Evolutionary conservation across 2,329 filamentous ascomycete species (phyloP).

Genomic region (Albifimbria verrucaria): DNA sequence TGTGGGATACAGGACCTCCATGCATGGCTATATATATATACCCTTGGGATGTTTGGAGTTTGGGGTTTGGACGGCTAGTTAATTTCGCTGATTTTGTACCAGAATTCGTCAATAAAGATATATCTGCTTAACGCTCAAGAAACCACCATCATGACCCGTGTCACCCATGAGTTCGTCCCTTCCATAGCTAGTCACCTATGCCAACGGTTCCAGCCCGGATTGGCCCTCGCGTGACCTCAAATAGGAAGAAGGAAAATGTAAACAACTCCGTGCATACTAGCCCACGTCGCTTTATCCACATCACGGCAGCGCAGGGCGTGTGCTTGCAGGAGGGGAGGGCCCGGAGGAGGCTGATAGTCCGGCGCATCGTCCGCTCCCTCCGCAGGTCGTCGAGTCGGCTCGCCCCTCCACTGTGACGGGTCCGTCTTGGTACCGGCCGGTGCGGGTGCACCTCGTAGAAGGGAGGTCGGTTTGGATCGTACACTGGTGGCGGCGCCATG

Average conservation of each 20-base stretch:
- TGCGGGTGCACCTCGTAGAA: conserved; percentile 49
- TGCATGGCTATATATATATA: not conserved
- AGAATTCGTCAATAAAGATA: not conserved
- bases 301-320: too few species aligned
- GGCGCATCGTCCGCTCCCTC: conserved; percentile 17
- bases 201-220: not conserved
- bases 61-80: too few species aligned
- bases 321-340: conserved; percentile 42
- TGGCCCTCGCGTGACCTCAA: too few species aligned
- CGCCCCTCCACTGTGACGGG: conserved; percentile 40
- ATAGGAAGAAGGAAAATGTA: conserved; percentile 2
- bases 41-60: not conserved
- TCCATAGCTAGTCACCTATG: too few species aligned
- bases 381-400: conserved; percentile 16
- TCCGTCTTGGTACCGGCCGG: conserved; percentile 51
- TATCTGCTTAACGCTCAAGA: too few species aligned
- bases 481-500: conserved; percentile 54
- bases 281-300: too few species aligned
- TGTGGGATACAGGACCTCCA: too few species aligned
- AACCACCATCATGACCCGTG: too few species aligned
- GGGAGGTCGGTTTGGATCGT: conserved; percentile 56
- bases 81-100: not conserved
- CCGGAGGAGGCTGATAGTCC: conserved; percentile 40
- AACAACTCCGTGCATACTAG: too few species aligned
- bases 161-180: not conserved